Conservation (phyloP, 192 early-diverging fungal genomes). For the Spizellomyces sp. region DNA sequence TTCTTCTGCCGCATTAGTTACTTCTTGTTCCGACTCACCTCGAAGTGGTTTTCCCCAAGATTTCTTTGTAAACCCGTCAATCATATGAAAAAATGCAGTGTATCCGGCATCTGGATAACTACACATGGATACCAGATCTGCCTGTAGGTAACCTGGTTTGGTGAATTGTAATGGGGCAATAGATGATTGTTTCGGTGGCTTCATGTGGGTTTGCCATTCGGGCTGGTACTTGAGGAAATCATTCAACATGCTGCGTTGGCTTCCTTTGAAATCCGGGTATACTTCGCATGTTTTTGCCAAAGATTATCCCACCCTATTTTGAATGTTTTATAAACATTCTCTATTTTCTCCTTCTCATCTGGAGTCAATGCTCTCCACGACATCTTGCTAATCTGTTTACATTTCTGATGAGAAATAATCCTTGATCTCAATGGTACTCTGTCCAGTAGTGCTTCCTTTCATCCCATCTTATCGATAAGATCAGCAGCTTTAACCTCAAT, state of each 20-base stretch:
- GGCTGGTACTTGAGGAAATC: slow-evolving; percentile 15
- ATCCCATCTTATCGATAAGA: no score
- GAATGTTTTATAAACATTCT: background rate
- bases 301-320: background rate
- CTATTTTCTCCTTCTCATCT: background rate
- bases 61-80: slow-evolving; percentile 19
- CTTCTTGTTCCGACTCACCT: slow-evolving; percentile 5
- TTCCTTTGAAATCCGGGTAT: slow-evolving; percentile 10
- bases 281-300: background rate
- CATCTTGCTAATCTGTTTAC: background rate
- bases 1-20: background rate
- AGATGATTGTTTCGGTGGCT: slow-evolving; percentile 3
- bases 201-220: slow-evolving; percentile 17
- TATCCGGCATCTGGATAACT: background rate
- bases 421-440: no score
- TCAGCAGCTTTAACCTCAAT: no score
- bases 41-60: background rate
- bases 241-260: slow-evolving; percentile 13
- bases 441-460: no score
- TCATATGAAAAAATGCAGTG: slow-evolving; percentile 9
- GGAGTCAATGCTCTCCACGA: background rate
- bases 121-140: no score
- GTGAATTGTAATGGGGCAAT: no score
- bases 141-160: no score
- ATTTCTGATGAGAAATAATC: no score